Evolutionary conservation across 768 basidiomycete species (phyloP).

Genomic region (Basidioascus undulatus): DNA sequence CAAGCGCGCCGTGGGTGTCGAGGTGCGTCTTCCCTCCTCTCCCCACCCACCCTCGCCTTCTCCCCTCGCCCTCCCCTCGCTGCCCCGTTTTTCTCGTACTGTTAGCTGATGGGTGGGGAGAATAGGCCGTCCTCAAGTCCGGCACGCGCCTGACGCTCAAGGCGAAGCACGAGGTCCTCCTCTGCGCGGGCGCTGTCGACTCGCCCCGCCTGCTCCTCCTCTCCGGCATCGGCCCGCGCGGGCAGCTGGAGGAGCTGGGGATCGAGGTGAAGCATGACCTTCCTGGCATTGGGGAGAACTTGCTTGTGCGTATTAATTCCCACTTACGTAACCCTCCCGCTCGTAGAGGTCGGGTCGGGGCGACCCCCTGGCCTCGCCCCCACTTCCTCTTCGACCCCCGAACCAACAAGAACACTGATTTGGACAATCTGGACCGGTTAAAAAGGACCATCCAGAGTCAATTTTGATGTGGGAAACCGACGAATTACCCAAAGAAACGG

Average conservation of each 20-base stretch:
- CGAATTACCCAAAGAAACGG: neutral
- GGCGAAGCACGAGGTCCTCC: constrained; percentile 14
- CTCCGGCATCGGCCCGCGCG: constrained; percentile 26
- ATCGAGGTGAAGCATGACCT: constrained; percentile 15
- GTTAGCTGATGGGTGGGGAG: too few species aligned
- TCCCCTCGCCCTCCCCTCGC: too few species aligned
- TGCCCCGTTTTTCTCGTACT: too few species aligned
- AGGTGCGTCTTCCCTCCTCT: too few species aligned
- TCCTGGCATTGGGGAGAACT: constrained; percentile 18
- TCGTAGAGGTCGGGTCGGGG: too few species aligned
- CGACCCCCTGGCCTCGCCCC: too few species aligned
- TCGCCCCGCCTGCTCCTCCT: constrained; percentile 25
- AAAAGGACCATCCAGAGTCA: neutral
- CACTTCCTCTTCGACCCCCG: too few species aligned
- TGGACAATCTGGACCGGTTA: too few species aligned
- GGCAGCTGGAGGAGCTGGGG: constrained; percentile 17
- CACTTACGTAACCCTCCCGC: too few species aligned
- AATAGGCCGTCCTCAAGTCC: neutral
- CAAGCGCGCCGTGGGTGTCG: neutral
- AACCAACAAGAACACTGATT: too few species aligned
- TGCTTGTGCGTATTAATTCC: too few species aligned
- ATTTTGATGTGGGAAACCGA: constrained; percentile 1
- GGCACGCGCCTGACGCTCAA: neutral
- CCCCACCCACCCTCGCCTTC: too few species aligned
- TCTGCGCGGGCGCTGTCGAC: constrained; percentile 23